Percentiles rank a stretch among this genome's conserved stretches.
These are phyloP conservation scores for Mrakia frigida DNA, from an alignment of 768 basidiomycete species.

Conservation along the genomic window DNA sequence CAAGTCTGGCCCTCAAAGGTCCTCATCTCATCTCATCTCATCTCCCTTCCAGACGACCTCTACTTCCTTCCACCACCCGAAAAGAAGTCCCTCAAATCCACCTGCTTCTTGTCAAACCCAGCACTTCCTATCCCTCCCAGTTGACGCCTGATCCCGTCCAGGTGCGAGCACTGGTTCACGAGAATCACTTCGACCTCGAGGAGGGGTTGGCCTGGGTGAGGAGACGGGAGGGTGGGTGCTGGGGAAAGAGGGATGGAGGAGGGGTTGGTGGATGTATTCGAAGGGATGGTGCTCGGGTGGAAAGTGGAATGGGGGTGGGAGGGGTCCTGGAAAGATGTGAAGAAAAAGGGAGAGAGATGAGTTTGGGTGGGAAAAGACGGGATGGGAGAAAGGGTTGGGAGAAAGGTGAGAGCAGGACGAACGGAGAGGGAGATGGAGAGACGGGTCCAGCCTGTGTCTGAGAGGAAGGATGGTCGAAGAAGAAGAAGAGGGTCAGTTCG, in stretches of 20 bases:
- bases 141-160: slow-evolving; percentile 54
- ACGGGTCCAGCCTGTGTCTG: slow-evolving; percentile 21
- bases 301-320: neutral
- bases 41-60: too few species aligned
- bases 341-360: neutral
- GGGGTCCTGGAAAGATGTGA: neutral
- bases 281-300: neutral
- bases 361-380: neutral
- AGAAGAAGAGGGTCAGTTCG: neutral
- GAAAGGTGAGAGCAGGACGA: neutral
- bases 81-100: slow-evolving; percentile 70
- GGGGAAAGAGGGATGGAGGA: slow-evolving; percentile 22
- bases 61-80: slow-evolving; percentile 56
- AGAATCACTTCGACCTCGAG: slow-evolving; percentile 39
- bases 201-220: neutral
- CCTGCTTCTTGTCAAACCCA: slow-evolving; percentile 68
- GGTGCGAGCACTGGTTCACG: slow-evolving; percentile 44
- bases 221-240: slow-evolving; percentile 4
- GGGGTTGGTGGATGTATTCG: neutral
- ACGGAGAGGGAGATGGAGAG: slow-evolving; percentile 4
- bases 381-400: neutral
- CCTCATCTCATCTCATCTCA: too few species aligned
- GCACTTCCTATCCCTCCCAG: slow-evolving; percentile 66
- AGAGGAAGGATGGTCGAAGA: neutral
- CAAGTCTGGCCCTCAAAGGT: too few species aligned